Conservation (phyloP, 225 moss, liverwort and hornwort genomes). For the Asterella californica region DNA sequence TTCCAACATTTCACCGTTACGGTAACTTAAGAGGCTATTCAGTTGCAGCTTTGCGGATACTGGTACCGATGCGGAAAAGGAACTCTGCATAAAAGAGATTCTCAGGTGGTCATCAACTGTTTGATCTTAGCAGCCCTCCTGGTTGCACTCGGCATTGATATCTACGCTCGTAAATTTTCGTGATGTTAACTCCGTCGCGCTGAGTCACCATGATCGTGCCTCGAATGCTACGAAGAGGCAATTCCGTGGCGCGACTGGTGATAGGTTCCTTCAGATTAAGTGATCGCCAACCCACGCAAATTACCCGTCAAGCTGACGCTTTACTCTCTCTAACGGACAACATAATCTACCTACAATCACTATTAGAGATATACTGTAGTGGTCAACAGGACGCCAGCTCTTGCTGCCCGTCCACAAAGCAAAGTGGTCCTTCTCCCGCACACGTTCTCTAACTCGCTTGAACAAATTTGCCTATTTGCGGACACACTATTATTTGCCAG, state of each 20-base stretch:
- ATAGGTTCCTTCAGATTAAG: background rate
- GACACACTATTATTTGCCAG: background rate
- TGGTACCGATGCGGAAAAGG: background rate
- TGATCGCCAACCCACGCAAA: background rate
- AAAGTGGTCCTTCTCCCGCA: background rate
- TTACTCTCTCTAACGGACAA: too few species aligned
- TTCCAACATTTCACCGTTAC: background rate
- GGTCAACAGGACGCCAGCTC: background rate
- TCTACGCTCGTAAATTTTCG: background rate
- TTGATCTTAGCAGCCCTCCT: background rate
- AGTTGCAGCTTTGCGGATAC: background rate
- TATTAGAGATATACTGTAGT: background rate
- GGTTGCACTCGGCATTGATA: background rate
- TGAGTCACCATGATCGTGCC: background rate
- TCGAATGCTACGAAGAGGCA: background rate
- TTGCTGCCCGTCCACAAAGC: background rate
- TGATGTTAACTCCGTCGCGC: background rate
- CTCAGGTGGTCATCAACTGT: background rate
- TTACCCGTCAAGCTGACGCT: background rate
- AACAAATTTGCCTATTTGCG: too few species aligned
- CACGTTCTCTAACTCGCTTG: background rate
- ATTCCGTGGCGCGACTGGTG: background rate
- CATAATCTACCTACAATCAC: too few species aligned
- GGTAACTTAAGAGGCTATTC: background rate
- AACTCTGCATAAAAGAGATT: background rate